phyloP scores from a whole-genome alignment of 352 stramenopile species.

The Globisporangium rhizosaccharum region DNA sequence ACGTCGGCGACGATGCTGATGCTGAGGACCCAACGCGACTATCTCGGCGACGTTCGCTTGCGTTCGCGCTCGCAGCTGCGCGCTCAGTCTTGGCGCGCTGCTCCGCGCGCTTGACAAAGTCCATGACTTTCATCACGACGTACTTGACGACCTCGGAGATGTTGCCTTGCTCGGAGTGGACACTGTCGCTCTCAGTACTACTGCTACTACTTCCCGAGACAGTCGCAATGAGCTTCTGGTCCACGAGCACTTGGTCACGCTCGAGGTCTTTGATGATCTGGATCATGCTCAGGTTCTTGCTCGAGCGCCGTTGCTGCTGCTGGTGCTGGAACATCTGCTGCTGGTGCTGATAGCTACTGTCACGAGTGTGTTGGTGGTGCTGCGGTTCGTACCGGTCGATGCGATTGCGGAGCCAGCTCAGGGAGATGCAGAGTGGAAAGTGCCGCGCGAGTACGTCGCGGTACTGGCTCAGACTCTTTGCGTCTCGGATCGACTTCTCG shows the following conservation, averaged over 20 bases:
- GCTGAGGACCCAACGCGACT: not conserved
- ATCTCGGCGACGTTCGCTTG: not conserved
- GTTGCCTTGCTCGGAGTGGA: slow-evolving; percentile 27
- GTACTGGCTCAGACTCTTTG: slow-evolving; percentile 25
- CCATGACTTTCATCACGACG: slow-evolving; percentile 42
- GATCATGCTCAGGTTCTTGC: slow-evolving; percentile 62
- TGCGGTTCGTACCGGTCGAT: slow-evolving; percentile 30
- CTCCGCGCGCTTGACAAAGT: slow-evolving; percentile 23
- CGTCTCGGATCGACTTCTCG: slow-evolving; percentile 30
- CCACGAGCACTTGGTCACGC: slow-evolving; percentile 57
- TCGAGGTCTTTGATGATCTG: slow-evolving; percentile 79
- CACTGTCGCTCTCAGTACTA: slow-evolving; percentile 2
- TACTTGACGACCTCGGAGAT: slow-evolving; percentile 58
- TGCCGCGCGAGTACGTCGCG: slow-evolving; percentile 28
- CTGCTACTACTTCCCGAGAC: not conserved
- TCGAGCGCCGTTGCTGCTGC: slow-evolving; percentile 41
- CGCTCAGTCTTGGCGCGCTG: slow-evolving; percentile 8
- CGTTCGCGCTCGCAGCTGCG: not conserved
- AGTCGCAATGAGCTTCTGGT: slow-evolving; percentile 39
- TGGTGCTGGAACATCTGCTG: slow-evolving; percentile 26
- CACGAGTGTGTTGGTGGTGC: not conserved
- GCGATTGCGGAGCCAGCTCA: slow-evolving; percentile 59
- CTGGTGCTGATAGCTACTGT: slow-evolving; percentile 5
- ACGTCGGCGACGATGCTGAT: slow-evolving; percentile 3
- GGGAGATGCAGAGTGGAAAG: slow-evolving; percentile 49